Base-by-base conservation (phyloP, 179 eudicot genomes). In the Carnegiea gigantea region DNA sequence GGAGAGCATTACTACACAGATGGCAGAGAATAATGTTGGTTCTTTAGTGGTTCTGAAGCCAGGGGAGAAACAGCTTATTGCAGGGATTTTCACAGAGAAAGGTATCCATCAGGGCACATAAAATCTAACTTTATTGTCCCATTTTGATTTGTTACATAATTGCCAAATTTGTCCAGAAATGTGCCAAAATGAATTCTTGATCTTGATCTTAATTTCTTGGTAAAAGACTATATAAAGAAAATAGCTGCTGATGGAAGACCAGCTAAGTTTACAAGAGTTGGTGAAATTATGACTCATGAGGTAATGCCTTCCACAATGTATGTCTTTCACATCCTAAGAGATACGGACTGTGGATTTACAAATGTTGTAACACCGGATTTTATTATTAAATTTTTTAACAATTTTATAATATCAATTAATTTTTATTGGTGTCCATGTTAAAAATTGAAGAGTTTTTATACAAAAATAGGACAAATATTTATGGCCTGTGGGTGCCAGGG, bases 31-130 rank as follows among this genome's bases (percentile, higher is more conserved):
- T 65, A 79, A 84, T 82, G 81, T 84, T 13, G 86, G 84, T 24
- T 84, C 86, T 14, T 77, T 81, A 78, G 86, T 84, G 82, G 98
- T 95, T 83, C 78, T 81, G 43, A 77, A 78, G 79, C 86, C 86
- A n/a, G 97, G 95, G 86, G 89, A 91, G 53, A 80, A 83, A 28
- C 90, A 91, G 40, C 80, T 78, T 8, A 91, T 95, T 77, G 92
- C 95, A 73, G 98, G 97, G 71, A 92, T 95, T 60, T 46, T 95
- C 79, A 93, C 98, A 40, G 98, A 95, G 86, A 85, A 94, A 90
- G 97, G 97, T 94, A 86, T 46, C 38, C 26, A 12, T 76, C 36
- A n/a, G 36, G 18, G 9, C 17, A 30, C 38, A 60, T 30, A 6
- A 1, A 20, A 49, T 13, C 38, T 62, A 20, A 20, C 9, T 51